Evolutionary conservation across 148 eudicot species (phyloP).

Genomic region (Chenopodium quinoa): DNA sequence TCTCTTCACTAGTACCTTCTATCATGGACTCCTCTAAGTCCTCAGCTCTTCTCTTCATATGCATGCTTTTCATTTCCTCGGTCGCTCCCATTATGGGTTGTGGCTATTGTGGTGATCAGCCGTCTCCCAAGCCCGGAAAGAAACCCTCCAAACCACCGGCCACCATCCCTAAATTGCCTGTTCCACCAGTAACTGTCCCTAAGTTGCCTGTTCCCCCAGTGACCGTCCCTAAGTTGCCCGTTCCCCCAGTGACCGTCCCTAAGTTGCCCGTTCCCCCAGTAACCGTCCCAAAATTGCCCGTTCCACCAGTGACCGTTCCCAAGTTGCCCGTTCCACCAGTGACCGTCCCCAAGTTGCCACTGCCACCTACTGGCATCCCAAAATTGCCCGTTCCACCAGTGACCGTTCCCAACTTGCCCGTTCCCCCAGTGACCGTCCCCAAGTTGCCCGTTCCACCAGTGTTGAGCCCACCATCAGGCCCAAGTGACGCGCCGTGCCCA

Average conservation of each 20-base stretch:
- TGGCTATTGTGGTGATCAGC: slow-evolving; percentile 43
- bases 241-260: slow-evolving; percentile 22
- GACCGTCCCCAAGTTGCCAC: slow-evolving; percentile 25
- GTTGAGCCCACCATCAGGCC: slow-evolving; percentile 21
- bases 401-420: slow-evolving; percentile 21
- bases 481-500: slow-evolving; percentile 15
- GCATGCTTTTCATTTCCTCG: slow-evolving; percentile 62
- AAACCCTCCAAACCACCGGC: neutral
- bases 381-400: slow-evolving; percentile 37
- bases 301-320: slow-evolving; percentile 18
- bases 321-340: slow-evolving; percentile 27
- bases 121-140: too few relatives aligned
- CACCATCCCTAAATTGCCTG: slow-evolving; percentile 16
- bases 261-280: slow-evolving; percentile 23
- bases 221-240: slow-evolving; percentile 18
- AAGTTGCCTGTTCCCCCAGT: slow-evolving; percentile 30
- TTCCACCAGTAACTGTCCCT: slow-evolving; percentile 26
- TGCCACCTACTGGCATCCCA: slow-evolving; percentile 35
- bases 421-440: slow-evolving; percentile 18
- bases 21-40: slow-evolving; percentile 55
- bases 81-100: slow-evolving; percentile 57
- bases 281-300: slow-evolving; percentile 13
- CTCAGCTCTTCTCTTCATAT: slow-evolving; percentile 56
- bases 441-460: slow-evolving; percentile 18
- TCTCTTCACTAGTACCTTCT: neutral